Percentiles rank a stretch among this genome's conserved stretches.
These are phyloP conservation scores for Umbelopsis sp. DNA, from an alignment of 192 early-diverging fungal species.

Conservation along the genomic window DNA sequence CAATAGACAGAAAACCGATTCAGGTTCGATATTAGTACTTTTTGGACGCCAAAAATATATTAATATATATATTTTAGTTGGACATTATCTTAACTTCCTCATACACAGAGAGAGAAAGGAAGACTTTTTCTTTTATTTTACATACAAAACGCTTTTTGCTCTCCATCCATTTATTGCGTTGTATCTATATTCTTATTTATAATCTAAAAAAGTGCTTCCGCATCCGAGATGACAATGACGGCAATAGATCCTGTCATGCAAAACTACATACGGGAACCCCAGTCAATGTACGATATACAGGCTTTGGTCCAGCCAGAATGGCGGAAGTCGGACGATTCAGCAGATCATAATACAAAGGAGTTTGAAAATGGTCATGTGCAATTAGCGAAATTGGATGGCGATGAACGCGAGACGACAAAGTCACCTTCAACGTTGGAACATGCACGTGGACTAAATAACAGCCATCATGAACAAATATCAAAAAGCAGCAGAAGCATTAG, in stretches of 20 bases:
- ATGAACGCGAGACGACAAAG: background rate
- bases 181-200: too few relatives aligned
- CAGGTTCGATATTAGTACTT: too few relatives aligned
- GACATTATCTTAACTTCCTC: too few relatives aligned
- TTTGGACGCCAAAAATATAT: too few relatives aligned
- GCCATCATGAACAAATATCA: background rate
- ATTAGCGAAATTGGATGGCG: slow-evolving; percentile 15
- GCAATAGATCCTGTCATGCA: background rate
- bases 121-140: too few relatives aligned
- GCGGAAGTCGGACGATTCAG: slow-evolving; percentile 17
- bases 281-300: background rate
- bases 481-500: too few relatives aligned
- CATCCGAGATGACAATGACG: background rate
- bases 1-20: too few relatives aligned
- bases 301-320: background rate
- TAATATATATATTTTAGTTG: too few relatives aligned
- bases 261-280: background rate
- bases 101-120: too few relatives aligned
- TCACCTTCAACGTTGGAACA: slow-evolving; percentile 2
- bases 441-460: background rate
- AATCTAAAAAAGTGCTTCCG: too few relatives aligned
- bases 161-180: too few relatives aligned
- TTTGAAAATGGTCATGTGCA: slow-evolving; percentile 19
- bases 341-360: slow-evolving; percentile 20
- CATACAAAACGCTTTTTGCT: too few relatives aligned